Evolutionary conservation across 768 basidiomycete genomes (phyloP).

Genomic region (Lentinus brumalis): DNA sequence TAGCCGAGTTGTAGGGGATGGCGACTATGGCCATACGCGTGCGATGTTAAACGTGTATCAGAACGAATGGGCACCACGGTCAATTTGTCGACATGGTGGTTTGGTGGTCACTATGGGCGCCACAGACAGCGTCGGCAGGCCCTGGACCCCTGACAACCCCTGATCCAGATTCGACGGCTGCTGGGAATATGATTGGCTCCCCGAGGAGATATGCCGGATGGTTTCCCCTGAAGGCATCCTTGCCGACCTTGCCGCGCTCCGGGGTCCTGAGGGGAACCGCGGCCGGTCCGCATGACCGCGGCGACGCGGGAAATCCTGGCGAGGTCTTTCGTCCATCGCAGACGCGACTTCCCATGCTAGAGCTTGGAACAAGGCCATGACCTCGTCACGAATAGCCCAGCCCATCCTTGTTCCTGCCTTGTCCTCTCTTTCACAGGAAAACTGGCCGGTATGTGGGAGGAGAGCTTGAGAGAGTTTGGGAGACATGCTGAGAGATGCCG

Average conservation of each 20-base stretch:
- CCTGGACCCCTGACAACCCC: conserved; percentile 16
- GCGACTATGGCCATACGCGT: too few species aligned
- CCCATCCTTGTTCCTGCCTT: not conserved
- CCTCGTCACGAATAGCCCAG: not conserved
- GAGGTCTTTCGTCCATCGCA: conserved; percentile 1
- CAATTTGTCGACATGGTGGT: too few species aligned
- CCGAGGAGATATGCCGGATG: not conserved
- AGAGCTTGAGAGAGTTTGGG: not conserved
- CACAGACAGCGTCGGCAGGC: too few species aligned
- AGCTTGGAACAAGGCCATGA: not conserved
- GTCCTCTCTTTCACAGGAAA: not conserved
- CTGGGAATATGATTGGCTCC: not conserved
- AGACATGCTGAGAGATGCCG: not conserved
- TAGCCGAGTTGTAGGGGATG: too few species aligned
- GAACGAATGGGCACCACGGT: too few species aligned
- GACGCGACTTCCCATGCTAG: conserved; percentile 1
- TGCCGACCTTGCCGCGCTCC: not conserved
- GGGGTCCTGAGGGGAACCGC: conserved; percentile 1
- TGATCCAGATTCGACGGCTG: not conserved
- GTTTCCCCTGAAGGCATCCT: not conserved
- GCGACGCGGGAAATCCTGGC: conserved; percentile 13
- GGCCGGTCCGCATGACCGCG: conserved; percentile 8
- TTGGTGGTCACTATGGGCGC: too few species aligned
- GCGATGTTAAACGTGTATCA: too few species aligned
- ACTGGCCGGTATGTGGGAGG: not conserved